Evolutionary conservation across 305 asterid species (phyloP).

Genomic region (Fraxinus paxiana): DNA sequence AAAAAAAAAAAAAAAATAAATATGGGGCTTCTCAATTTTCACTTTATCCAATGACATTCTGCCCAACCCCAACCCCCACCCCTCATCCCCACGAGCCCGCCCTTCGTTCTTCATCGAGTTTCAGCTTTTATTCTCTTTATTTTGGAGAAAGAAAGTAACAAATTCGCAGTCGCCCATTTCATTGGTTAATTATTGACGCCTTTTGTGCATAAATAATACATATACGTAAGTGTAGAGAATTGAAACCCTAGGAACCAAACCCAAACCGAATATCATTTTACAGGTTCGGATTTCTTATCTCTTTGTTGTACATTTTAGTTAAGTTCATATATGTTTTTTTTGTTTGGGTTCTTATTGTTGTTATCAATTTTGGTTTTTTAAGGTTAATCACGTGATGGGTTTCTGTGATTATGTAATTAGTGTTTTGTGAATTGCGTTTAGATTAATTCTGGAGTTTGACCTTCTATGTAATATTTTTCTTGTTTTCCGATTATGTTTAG

Average conservation of each 20-base stretch:
- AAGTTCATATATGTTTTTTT: neutral
- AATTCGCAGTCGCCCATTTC: conserved; percentile 3
- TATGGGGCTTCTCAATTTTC: too few species aligned
- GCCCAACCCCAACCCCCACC: neutral
- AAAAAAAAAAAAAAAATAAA: too few species aligned
- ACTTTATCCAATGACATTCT: neutral
- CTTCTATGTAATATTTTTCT: neutral
- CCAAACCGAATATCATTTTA: conserved; percentile 15
- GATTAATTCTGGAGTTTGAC: neutral
- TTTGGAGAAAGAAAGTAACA: conserved; percentile 29
- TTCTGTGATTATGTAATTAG: neutral
- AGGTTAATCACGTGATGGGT: conserved; percentile 21
- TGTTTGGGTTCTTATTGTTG: neutral
- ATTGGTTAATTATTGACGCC: neutral
- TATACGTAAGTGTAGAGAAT: conserved; percentile 17
- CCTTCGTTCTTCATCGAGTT: neutral
- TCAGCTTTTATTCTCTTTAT: conserved; percentile 29
- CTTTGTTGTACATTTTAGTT: conserved; percentile 11
- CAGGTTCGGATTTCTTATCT: conserved; percentile 27
- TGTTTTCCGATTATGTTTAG: conserved; percentile 11
- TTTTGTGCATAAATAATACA: neutral
- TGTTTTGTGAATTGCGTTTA: neutral
- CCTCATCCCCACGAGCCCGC: neutral
- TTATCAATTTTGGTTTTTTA: neutral
- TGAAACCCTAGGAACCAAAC: conserved; percentile 30